Conservation (phyloP, 106 monocot genomes). For the Acorus calamus region DNA sequence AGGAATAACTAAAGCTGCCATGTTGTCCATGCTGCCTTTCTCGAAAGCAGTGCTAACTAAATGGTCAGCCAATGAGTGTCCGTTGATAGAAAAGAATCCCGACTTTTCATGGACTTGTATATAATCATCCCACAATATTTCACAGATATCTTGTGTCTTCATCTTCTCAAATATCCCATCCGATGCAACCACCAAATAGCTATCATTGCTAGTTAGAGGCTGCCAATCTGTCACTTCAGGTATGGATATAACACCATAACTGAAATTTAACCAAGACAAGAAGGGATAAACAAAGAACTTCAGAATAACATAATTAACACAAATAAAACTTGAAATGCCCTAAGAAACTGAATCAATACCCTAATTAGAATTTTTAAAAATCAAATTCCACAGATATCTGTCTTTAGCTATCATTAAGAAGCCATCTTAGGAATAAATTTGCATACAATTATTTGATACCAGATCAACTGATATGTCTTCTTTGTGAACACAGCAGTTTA, state of each 20-base stretch:
- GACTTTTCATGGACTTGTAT: slow-evolving; percentile 7
- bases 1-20: slow-evolving; percentile 72
- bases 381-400: too few species aligned
- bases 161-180: slow-evolving; percentile 92
- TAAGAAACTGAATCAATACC: too few species aligned
- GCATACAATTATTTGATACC: too few species aligned
- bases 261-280: slow-evolving; percentile 23
- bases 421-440: neutral
- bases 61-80: slow-evolving; percentile 40
- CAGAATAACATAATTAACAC: neutral
- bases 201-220: slow-evolving; percentile 49
- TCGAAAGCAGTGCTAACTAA: slow-evolving; percentile 56
- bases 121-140: slow-evolving; percentile 50
- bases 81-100: slow-evolving; percentile 7
- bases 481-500: too few species aligned
- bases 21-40: slow-evolving; percentile 71
- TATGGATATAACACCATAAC: slow-evolving; percentile 86
- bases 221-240: slow-evolving; percentile 79
- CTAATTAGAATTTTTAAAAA: too few species aligned
- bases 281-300: neutral
- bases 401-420: neutral
- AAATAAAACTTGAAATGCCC: too few species aligned
- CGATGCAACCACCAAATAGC: slow-evolving; percentile 58
- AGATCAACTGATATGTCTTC: too few species aligned
- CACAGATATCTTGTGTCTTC: slow-evolving; percentile 75